Evolutionary conservation across 495 filamentous ascomycete genomes (phyloP).

Genomic region (Aspergillus panamensis): DNA sequence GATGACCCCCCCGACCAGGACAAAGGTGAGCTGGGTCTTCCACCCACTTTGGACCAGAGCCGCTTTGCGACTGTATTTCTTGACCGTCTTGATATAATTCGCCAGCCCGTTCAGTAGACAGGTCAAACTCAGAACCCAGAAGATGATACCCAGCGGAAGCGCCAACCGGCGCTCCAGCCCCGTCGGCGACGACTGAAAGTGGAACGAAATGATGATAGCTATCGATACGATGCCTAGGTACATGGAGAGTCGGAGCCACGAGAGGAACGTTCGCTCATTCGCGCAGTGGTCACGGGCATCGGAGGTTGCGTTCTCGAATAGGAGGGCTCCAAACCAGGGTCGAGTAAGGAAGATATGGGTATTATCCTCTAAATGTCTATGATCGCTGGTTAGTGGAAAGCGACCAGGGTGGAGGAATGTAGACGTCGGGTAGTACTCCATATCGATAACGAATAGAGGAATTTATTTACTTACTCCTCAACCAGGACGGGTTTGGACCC

Average conservation of each 20-base stretch:
- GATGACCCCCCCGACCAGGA: conserved; percentile 72
- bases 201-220: conserved; percentile 90
- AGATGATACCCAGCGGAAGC: conserved; percentile 78
- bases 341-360: conserved; percentile 60
- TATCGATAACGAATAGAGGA: neutral
- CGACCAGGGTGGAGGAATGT: neutral
- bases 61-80: conserved; percentile 68
- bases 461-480: conserved; percentile 37
- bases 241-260: conserved; percentile 86
- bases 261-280: conserved; percentile 74
- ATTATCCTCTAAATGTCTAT: conserved; percentile 32
- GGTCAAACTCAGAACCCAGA: conserved; percentile 76
- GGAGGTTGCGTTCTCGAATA: conserved; percentile 84
- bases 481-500: conserved; percentile 37
- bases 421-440: neutral
- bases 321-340: conserved; percentile 70
- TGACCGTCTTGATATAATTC: conserved; percentile 88
- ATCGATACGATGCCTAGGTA: conserved; percentile 87
- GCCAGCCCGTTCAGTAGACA: conserved; percentile 74
- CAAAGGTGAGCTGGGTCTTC: conserved; percentile 83
- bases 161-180: conserved; percentile 69
- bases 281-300: conserved; percentile 73
- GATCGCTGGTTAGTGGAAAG: neutral
- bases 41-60: conserved; percentile 91
- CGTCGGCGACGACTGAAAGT: conserved; percentile 71